A percentile compares a stretch with the other conserved stretches of the same genome.
These are phyloP conservation scores for Conoideocrella luteorostrata DNA, from an alignment of 2,329 filamentous ascomycete species.

Conservation along the genomic window DNA sequence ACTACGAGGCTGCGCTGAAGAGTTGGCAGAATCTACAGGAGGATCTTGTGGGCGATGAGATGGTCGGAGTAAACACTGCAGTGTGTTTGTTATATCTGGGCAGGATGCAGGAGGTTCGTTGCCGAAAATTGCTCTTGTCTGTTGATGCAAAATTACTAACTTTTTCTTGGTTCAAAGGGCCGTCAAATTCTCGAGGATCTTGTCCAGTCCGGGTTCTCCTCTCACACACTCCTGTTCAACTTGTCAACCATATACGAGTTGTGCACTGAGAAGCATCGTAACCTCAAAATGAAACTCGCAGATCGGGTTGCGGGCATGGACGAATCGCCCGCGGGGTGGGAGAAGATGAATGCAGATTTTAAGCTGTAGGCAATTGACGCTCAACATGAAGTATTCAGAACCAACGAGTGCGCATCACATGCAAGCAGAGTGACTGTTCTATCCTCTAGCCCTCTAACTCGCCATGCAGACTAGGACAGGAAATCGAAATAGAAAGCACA, in stretches of 20 bases:
- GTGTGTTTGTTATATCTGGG: conserved; percentile 81
- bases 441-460: no score
- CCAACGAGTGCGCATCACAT: no score
- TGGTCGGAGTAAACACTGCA: conserved; percentile 75
- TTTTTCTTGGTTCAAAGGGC: conserved; percentile 47
- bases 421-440: no score
- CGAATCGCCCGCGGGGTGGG: conserved; percentile 55
- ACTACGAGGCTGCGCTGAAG: conserved; percentile 57
- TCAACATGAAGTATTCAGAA: neutral
- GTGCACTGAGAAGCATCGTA: conserved; percentile 68
- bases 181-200: conserved; percentile 60
- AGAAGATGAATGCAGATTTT: conserved; percentile 67
- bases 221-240: conserved; percentile 81
- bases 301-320: conserved; percentile 60
- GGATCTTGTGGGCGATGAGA: conserved; percentile 47
- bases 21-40: conserved; percentile 51
- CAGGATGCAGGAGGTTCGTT: conserved; percentile 59
- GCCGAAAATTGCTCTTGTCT: neutral
- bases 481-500: no score
- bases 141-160: conserved; percentile 10
- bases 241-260: conserved; percentile 87
- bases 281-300: conserved; percentile 64
- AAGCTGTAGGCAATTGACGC: conserved; percentile 52
- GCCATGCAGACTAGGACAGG: no score
- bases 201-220: conserved; percentile 56